These are phyloP conservation scores for Lasiodiplodia citricola DNA, from an alignment of 2,329 filamentous ascomycete species.

Conservation along the genomic window DNA sequence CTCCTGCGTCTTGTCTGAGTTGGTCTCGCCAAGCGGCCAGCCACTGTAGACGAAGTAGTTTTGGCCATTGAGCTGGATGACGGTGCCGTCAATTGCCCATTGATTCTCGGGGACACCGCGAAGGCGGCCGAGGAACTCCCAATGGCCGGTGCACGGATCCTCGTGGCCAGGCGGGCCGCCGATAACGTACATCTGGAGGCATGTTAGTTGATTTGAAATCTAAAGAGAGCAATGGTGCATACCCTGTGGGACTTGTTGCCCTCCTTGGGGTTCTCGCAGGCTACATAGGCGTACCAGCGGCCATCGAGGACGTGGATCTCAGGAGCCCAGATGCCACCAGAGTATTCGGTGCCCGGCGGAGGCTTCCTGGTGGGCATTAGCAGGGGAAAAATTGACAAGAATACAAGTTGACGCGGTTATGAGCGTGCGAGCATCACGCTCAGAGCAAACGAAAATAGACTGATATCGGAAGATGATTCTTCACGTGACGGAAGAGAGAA, in stretches of 20 bases:
- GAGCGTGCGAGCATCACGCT: constrained; percentile 5
- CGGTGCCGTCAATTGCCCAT: constrained; percentile 56
- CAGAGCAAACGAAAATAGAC: neutral
- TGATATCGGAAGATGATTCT: neutral
- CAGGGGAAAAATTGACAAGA: neutral
- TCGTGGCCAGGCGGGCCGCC: constrained; percentile 43
- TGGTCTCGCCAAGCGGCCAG: constrained; percentile 47
- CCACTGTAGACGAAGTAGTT: constrained; percentile 54
- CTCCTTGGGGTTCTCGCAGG: constrained; percentile 46
- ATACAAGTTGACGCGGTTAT: neutral
- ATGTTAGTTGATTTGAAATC: neutral
- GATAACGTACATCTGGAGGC: constrained; percentile 48
- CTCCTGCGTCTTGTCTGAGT: constrained; percentile 48
- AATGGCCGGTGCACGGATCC: constrained; percentile 37
- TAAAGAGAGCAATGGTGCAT: neutral
- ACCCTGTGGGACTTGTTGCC: constrained; percentile 51
- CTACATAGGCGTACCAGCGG: constrained; percentile 62
- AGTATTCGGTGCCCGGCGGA: constrained; percentile 49
- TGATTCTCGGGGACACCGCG: constrained; percentile 48
- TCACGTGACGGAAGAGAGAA: constrained; percentile 4
- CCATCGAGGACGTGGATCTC: constrained; percentile 59
- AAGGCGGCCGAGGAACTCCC: constrained; percentile 51
- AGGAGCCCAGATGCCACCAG: constrained; percentile 59
- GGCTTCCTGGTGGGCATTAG: constrained; percentile 42
- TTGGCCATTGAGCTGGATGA: constrained; percentile 45